Base-by-base conservation (phyloP, 768 basidiomycete species). In the Basidioascus undulatus region DNA sequence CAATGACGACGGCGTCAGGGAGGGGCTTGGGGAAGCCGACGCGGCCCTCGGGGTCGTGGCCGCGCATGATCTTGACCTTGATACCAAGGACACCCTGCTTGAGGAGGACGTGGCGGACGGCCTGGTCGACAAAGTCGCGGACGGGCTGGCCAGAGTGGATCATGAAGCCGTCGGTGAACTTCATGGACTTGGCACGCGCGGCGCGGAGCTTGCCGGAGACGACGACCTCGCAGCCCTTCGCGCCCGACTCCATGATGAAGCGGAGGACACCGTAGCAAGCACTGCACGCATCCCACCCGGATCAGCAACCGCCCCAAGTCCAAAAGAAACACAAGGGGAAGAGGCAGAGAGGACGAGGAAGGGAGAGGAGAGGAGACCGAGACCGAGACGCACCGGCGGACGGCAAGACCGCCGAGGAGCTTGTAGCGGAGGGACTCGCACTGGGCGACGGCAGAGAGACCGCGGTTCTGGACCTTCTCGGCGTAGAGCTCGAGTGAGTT, bases 41-140 rank as follows among this genome's bases (percentile, higher is more conserved):
- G 45, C 70, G 69, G 46, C 92, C 92, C 56, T 86, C 78, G 30
- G 86, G 83, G 60, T 98, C 92, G 59, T 67, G 76, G 39, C 76
- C 81, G 64, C 89, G 87, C 92, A 98, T 98, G 63, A 96, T 98
- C 67, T 96, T 98, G 56, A 98, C 92, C 63, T 98, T 98, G 71
- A 98, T 94, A 57, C 92, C 92, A 47, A 98, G 72, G 38, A 98
- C 92, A 73, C 92, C 92, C 61, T 98, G 92, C 53, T 81, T 77
- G 49, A 98, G 73, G 53, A 96, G 71, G 54, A 96, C 92, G 67
- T 98, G 92, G 51, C 92, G 74, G 53, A 94, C 87, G 45, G 92
- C 92, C 52, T 82, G 71, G 66, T 96, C 89, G 47, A 98, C 86
- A 54, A 87, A 98, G 59, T 98, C 92, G 41, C 74, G 68, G 37